Evolutionary conservation across 192 early-diverging fungal species (phyloP).

Genomic region (Podila clonocystis): DNA sequence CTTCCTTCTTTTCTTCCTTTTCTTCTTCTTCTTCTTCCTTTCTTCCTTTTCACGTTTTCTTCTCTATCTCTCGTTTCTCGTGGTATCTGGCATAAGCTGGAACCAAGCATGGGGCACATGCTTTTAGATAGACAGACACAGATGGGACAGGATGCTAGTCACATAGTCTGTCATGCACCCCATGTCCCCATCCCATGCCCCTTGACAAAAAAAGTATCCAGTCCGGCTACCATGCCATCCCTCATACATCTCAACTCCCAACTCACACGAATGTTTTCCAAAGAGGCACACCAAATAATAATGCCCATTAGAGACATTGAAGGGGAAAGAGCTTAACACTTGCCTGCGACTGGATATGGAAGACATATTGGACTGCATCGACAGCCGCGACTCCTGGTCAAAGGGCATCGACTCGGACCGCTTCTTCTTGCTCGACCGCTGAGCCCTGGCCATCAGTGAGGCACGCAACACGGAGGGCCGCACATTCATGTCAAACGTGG

Average conservation of each 20-base stretch:
- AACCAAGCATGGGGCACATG: no score
- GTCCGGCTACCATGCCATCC: no score
- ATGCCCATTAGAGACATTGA: not conserved
- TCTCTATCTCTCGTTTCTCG: not conserved
- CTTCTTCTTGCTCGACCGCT: not conserved
- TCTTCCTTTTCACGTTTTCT: not conserved
- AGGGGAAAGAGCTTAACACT: not conserved
- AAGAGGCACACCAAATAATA: not conserved
- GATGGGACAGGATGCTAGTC: no score
- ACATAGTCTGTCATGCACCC: no score
- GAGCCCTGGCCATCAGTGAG: conserved; percentile 37
- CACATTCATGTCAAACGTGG: conserved; percentile 21
- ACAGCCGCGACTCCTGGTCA: conserved; percentile 26
- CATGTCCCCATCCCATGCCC: no score
- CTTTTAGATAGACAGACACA: no score
- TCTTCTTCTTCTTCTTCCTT: not conserved
- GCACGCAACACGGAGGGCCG: conserved; percentile 38
- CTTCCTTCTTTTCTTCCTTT: no score
- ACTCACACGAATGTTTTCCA: no score
- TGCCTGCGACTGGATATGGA: conserved; percentile 18
- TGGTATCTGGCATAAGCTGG: no score
- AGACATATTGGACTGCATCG: conserved; percentile 16
- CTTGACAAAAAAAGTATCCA: no score
- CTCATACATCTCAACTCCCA: no score
- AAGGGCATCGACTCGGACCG: conserved; percentile 22